These are phyloP conservation scores for Diaporthe humulicola DNA, from an alignment of 2,329 filamentous ascomycete species.

Conservation along the genomic window DNA sequence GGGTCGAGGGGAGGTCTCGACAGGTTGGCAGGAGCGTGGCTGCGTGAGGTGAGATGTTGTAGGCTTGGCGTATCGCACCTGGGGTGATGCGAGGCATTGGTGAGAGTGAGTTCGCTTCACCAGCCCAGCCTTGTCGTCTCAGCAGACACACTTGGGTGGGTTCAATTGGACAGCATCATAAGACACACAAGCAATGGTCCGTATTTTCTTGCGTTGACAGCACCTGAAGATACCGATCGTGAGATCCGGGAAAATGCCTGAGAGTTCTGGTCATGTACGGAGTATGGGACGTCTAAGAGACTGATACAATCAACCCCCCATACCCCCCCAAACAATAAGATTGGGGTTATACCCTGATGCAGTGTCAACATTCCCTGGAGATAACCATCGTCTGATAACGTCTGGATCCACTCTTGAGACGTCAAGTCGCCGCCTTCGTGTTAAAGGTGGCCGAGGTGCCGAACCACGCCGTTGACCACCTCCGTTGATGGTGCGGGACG, in stretches of 20 bases:
- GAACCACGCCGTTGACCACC: background rate
- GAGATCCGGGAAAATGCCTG: background rate
- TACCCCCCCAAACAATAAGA: background rate
- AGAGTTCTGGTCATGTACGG: background rate
- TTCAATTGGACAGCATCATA: background rate
- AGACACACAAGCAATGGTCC: background rate
- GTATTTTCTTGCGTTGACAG: background rate
- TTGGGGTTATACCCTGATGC: constrained; percentile 4
- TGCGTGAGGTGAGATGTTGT: constrained; percentile 66
- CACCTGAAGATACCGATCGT: no score
- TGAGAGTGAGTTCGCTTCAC: background rate
- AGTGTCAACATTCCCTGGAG: background rate
- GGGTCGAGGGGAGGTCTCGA: constrained; percentile 72
- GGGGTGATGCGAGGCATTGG: constrained; percentile 75
- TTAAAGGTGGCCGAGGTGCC: constrained; percentile 21
- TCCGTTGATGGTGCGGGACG: constrained; percentile 13
- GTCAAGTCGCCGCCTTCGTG: background rate
- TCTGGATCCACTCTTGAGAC: background rate
- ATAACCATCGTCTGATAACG: constrained; percentile 10
- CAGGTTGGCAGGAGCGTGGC: constrained; percentile 74
- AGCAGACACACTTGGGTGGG: background rate
- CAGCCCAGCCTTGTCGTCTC: background rate
- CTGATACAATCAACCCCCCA: background rate
- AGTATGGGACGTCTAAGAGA: no score
- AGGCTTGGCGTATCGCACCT: constrained; percentile 67